A percentile compares a stretch with the other conserved stretches of the same genome.
These are phyloP conservation scores for Globisporangium mamillatum DNA, from an alignment of 352 stramenopile genomes.

Conservation along the genomic window DNA sequence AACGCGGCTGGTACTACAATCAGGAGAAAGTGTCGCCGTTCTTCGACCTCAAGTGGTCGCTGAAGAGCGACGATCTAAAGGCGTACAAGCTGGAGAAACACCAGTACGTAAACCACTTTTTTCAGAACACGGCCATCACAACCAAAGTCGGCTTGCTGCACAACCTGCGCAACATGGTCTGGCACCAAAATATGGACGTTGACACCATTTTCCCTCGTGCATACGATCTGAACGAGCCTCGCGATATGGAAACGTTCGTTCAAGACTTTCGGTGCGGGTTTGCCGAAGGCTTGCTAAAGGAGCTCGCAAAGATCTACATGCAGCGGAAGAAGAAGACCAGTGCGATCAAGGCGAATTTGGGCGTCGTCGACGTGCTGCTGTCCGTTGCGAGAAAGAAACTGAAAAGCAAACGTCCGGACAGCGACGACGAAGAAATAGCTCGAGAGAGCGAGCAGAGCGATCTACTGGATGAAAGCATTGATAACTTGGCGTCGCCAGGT, in stretches of 20 bases:
- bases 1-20: slow-evolving; percentile 90
- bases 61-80: slow-evolving; percentile 87
- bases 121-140: slow-evolving; percentile 89
- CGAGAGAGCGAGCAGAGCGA: slow-evolving; percentile 18
- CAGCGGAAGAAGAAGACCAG: slow-evolving; percentile 18
- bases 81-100: slow-evolving; percentile 74
- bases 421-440: slow-evolving; percentile 1
- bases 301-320: slow-evolving; percentile 30
- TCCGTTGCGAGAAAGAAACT: slow-evolving; percentile 58
- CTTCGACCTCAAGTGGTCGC: slow-evolving; percentile 92
- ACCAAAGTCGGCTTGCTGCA: slow-evolving; percentile 91
- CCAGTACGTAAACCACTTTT: slow-evolving; percentile 91
- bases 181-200: slow-evolving; percentile 80
- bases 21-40: slow-evolving; percentile 75
- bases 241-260: slow-evolving; percentile 86
- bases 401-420: slow-evolving; percentile 34
- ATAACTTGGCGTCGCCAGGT: slow-evolving; percentile 27
- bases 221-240: slow-evolving; percentile 86
- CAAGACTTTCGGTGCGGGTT: slow-evolving; percentile 89
- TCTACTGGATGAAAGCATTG: slow-evolving; percentile 57
- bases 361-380: slow-evolving; percentile 55
- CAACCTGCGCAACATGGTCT: slow-evolving; percentile 70
- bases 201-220: slow-evolving; percentile 85
- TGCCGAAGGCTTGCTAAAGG: slow-evolving; percentile 83
- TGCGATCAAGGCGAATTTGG: slow-evolving; percentile 40